Evolutionary conservation across 2,329 filamentous ascomycete genomes (phyloP), one percentile per base, ranked within the genome.

Genomic region (Calonectria multiphialidica): DNA sequence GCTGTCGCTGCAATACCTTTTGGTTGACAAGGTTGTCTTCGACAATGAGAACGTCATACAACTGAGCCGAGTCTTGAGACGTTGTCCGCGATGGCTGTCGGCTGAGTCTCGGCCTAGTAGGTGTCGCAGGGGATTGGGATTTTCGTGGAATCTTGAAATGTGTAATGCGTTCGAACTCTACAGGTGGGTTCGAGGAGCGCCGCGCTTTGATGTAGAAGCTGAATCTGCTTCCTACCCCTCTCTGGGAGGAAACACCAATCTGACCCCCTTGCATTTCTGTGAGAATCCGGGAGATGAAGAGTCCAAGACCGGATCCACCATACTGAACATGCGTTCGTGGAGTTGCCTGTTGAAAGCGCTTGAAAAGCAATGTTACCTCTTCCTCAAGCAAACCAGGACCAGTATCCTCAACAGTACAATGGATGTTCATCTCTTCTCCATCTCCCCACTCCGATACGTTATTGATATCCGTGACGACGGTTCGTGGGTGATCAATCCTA

Each of bases 211-310:
- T 89, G 80, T 94, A 95, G 81, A 96, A 95, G 33, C 91, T 92
- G 81, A 95, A 95, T 0, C 90, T 94, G 81, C 92, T 94, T 45
- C 94, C 94, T 44, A 90, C 86, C 15, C 92, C 93, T 70, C 91
- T 88, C 72, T 90, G 85, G 0, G 92, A 94, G 2, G 89, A 87
- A 3, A 95, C 93, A 9, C 93, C 93, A 68, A 95, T 94, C 80
- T 95, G 93, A 2, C 94, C 94, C 16, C 93, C 93, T 83, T 95
- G 94, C 62, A 95, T 84, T 80, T 95, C 93, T 2, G 93, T 94
- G 61, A 96, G 84, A 77, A 94, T 93, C 44, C 93, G 88, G 5
- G 92, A 94, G 80, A 96, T 95, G 84, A 95, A 95, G 1, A 96
- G 85, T 0, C 93, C 93, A 0, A 94, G 84, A 0, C 93, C 93